Percentiles rank a stretch among this genome's conserved stretches.
Conservation (phyloP, 139 green algal species). For the Edaphochlamys debaryana region DNA sequence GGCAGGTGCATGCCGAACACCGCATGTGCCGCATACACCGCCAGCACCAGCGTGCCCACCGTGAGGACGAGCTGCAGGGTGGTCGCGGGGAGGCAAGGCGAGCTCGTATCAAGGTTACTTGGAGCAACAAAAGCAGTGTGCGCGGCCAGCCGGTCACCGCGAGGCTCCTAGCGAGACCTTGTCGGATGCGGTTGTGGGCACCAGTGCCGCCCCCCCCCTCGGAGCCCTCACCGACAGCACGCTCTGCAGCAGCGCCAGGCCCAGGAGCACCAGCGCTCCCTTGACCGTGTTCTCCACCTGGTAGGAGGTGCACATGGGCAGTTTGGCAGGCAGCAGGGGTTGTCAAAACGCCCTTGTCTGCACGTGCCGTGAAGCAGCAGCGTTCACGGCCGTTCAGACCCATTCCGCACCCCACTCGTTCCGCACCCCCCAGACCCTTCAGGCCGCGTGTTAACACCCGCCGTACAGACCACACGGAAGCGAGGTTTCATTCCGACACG, state of each 20-base stretch:
- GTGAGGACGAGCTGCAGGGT: constrained; percentile 45
- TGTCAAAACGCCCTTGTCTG: too few relatives aligned
- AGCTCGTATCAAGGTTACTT: neutral
- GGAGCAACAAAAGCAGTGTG: too few relatives aligned
- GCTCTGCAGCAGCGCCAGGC: constrained; percentile 56
- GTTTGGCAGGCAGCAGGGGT: too few relatives aligned
- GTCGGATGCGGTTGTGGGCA: too few relatives aligned
- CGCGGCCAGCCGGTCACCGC: neutral
- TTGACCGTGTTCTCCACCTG: constrained; percentile 56
- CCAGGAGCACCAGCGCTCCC: constrained; percentile 43
- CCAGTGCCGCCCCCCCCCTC: neutral
- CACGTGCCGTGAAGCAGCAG: too few relatives aligned
- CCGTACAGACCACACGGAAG: too few relatives aligned
- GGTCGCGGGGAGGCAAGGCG: neutral
- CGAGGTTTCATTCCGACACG: too few relatives aligned
- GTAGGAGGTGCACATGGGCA: neutral
- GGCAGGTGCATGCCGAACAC: constrained; percentile 44
- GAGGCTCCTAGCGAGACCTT: neutral
- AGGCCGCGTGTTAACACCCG: too few relatives aligned
- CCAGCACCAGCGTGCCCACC: constrained; percentile 45
- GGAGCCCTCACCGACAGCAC: constrained; percentile 56
- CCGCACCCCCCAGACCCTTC: too few relatives aligned
- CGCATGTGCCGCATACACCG: constrained; percentile 41
- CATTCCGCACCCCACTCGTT: too few relatives aligned
- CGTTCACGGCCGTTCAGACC: too few relatives aligned